Evolutionary conservation across 2,329 filamentous ascomycete species (phyloP).

Genomic region (Paecilomyces formosus): DNA sequence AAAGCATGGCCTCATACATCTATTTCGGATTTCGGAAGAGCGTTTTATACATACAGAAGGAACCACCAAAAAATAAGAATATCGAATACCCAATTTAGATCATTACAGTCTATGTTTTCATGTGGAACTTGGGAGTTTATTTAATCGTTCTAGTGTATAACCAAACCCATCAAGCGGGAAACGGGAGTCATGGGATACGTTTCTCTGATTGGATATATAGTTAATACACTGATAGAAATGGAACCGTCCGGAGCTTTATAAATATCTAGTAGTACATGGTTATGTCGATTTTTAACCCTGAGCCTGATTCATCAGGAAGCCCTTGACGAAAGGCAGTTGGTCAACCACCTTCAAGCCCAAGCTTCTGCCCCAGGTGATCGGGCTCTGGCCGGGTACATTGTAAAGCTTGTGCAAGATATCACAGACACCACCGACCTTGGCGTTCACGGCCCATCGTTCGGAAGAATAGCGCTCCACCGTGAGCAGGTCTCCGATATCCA

Average conservation of each 20-base stretch:
- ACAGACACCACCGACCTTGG: constrained; percentile 65
- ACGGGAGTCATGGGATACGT: not conserved
- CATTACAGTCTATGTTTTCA: not conserved
- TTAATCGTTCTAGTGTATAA: not conserved
- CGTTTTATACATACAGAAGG: not conserved
- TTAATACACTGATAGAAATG: not conserved
- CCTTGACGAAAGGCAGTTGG: constrained; percentile 66
- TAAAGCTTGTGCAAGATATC: constrained; percentile 94
- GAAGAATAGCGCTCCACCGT: constrained; percentile 73
- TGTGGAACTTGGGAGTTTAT: not conserved
- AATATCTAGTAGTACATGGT: not conserved
- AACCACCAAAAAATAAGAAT: constrained; percentile 5
- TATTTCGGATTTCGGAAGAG: not conserved
- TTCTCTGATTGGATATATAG: constrained; percentile 4
- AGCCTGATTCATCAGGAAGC: constrained; percentile 71
- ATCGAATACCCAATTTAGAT: not conserved
- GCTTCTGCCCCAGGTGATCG: constrained; percentile 71
- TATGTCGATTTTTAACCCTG: constrained; percentile 16
- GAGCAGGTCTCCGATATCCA: constrained; percentile 74
- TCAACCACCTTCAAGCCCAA: constrained; percentile 71
- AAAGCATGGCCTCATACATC: not conserved
- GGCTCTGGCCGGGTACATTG: constrained; percentile 63
- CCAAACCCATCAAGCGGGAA: too few relatives aligned
- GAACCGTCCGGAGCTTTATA: not conserved
- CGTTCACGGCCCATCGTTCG: constrained; percentile 77